Base-by-base conservation (phyloP, 192 early-diverging fungal genomes). In the Coemansia sp. region DNA sequence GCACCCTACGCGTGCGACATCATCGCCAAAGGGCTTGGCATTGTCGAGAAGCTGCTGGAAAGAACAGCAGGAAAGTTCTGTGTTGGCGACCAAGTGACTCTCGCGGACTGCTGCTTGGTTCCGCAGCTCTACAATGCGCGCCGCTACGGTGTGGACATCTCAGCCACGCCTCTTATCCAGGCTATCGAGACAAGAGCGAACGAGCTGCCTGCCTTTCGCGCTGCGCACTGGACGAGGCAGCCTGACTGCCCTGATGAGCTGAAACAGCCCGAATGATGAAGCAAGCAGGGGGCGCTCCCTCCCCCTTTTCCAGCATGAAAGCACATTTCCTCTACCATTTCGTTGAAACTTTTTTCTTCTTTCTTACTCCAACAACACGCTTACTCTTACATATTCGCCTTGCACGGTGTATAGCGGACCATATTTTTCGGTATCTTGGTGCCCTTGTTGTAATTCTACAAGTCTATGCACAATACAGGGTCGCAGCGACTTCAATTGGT, bases 41-140 rank as follows among this genome's bases (percentile, higher is more conserved):
- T 75, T 8, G 74, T 93, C 33, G 93, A 96, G 56, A 75, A 58
- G 31, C 73, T 83, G 63, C 84, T 97, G 15, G 76, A 68, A 48
- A 55, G 72, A 22, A 82, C 85, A 4, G 84, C 89, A 1, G 92
- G 89, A 23, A 81, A 64, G 33, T 97, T 88, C 72, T 91, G 87
- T 59, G 83, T 88, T 31, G 94, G 93, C 23, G 88, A 95, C 64
- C 48, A 83, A 23, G 82, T 97, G 34, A 92, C 92, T 4, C 67
- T 95, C 63, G 95, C 95, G 0, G 95, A 97, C 74, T 70, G 90
- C 42, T 85, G 76, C 59, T 74, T 97, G 31, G 81, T 89, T 4
- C 91, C 93, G 4, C 91, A 93, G 71, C 83, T 87, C 17, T 87
- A 80, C 66, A 94, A 95, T 67, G 95, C 89, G 3, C 64, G 68